These are phyloP conservation scores for Plasmodium gallinaceum DNA, from an alignment of 169 alveolate genomes.

Conservation along the genomic window DNA sequence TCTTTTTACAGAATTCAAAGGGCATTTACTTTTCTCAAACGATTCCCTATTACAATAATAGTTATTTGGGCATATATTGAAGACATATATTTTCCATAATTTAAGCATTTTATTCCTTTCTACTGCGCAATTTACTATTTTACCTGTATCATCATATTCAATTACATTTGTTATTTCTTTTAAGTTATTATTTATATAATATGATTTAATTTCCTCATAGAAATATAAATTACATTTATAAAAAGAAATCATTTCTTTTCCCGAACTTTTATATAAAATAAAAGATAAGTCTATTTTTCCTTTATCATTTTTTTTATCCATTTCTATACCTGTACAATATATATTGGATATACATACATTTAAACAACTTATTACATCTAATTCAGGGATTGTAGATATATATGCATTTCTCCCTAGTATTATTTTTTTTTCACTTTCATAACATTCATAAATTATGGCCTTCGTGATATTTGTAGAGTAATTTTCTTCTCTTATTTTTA, in stretches of 20 bases:
- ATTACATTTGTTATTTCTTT: conserved; percentile 36
- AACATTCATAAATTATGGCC: conserved; percentile 31
- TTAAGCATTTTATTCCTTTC: conserved; percentile 28
- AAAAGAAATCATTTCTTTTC: background rate
- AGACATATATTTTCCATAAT: conserved; percentile 44
- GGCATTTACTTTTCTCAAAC: conserved; percentile 76
- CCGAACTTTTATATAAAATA: conserved; percentile 33
- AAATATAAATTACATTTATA: conserved; percentile 58
- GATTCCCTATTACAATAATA: conserved; percentile 77
- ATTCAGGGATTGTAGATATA: conserved; percentile 62
- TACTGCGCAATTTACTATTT: conserved; percentile 32
- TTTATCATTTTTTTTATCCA: conserved; percentile 50
- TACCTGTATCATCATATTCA: conserved; percentile 15
- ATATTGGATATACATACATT: conserved; percentile 78
- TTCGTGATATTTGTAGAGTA: conserved; percentile 13
- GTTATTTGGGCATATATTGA: conserved; percentile 80
- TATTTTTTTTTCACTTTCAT: conserved; percentile 13
- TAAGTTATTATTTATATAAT: conserved; percentile 15
- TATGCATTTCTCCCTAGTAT: conserved; percentile 23
- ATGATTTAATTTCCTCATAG: conserved; percentile 25
- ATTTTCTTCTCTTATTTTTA: conserved; percentile 39
- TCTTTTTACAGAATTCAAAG: conserved; percentile 80
- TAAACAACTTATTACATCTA: conserved; percentile 69
- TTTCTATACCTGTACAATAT: conserved; percentile 83
- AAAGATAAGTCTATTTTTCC: conserved; percentile 35